Base-by-base conservation (phyloP, 116 monocot species). In the Papilionanthe hybrid region DNA sequence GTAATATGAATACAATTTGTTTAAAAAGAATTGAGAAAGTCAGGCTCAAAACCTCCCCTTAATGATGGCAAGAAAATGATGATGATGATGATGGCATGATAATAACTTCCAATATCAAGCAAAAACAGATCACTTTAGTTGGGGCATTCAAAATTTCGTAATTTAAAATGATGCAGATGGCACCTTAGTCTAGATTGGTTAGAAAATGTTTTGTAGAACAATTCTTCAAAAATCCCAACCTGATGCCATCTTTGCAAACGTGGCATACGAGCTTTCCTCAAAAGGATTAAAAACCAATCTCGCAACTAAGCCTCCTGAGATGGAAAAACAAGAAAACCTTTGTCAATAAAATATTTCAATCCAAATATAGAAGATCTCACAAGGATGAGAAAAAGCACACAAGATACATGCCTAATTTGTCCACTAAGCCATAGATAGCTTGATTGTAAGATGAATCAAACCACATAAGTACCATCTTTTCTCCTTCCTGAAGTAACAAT, bases 241-340 rank as follows among this genome's bases (percentile, higher is more conserved):
- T 87, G 91, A 88, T 83, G 96, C 82, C 81, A 93, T 77, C 79
- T 84, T 93, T 32, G 93, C 93, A 86, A 93, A 96, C 29, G 92
- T 92, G 72, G 92, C 85, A 86, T 92, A 96, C 12, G 93, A 89
- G 85, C 93, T 96, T 86, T 96, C 96, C 58, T 96, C 96, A 68
- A 96, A 92, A 23, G 96, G 96, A 66, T 90, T 90, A 84, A 96
- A 96, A 67, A 96, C 78, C 86, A 96, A 81, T 85, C 96, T 88
- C 22, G 93, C 96, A 29, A 93, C 96, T 75, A 96, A 85, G 83
- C 96, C 93, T 76, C 96, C 96, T 96, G 86, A 48, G 87, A 85
- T 60, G 55, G 28, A 20, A 80, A n/a, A 56, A 73, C n/a, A 72
- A 80, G 10, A 43, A 56, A 57, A 6, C 7, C 57, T 17, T 68